phyloP scores from a whole-genome alignment of 441 rosid species.

The Macaranga tanarius region DNA sequence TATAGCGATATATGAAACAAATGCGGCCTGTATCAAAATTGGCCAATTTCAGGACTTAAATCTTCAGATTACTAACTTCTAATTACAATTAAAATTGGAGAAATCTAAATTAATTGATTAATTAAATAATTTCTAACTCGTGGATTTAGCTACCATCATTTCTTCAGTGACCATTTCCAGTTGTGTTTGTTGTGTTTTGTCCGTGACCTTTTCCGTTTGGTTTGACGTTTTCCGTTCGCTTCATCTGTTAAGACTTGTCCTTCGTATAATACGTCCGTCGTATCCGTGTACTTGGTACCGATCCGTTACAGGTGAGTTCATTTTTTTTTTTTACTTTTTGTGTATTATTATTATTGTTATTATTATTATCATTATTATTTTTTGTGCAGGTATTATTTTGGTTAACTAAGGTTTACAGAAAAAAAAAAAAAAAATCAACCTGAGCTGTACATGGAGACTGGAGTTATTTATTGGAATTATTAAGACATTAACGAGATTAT shows the following conservation, averaged over 20 bases:
- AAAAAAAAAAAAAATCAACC: background rate
- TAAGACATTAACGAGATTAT: too few species aligned
- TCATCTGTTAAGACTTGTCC: background rate
- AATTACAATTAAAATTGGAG: background rate
- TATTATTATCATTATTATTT: background rate
- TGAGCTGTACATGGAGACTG: background rate
- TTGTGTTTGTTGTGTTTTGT: background rate
- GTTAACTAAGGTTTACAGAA: too few species aligned
- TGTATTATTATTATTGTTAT: background rate
- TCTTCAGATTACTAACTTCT: background rate
- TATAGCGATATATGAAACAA: conserved; percentile 6
- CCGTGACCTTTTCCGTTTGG: conserved; percentile 3
- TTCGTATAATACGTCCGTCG: background rate
- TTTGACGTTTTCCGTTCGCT: conserved; percentile 19
- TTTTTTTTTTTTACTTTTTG: background rate
- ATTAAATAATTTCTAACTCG: background rate
- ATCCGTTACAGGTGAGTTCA: conserved; percentile 6
- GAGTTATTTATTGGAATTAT: background rate
- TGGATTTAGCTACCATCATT: background rate
- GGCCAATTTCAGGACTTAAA: conserved; percentile 22
- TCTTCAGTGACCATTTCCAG: background rate
- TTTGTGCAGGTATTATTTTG: background rate
- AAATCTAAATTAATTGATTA: background rate
- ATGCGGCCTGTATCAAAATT: conserved; percentile 20
- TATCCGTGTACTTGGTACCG: background rate